phyloP scores from a whole-genome alignment of 1,284 basidiomycete genomes.

The Tremellales sp. region DNA sequence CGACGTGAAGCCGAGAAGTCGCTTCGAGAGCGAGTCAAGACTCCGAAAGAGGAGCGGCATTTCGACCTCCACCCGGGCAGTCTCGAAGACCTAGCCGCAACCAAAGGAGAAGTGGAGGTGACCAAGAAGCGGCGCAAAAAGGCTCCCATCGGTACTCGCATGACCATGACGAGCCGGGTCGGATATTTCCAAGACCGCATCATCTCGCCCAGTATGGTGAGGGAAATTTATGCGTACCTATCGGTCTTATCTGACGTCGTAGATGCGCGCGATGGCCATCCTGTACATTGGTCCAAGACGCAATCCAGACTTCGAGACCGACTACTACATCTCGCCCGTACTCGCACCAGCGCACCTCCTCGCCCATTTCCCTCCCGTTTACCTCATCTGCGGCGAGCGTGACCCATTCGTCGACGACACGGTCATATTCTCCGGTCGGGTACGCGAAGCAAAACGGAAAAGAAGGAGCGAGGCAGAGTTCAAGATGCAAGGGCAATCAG shows the following conservation, averaged over 20 bases:
- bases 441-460: conserved; percentile 84
- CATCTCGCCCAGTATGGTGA: conserved; percentile 84
- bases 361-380: conserved; percentile 85
- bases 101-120: conserved; percentile 17
- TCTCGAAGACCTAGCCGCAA: conserved; percentile 9
- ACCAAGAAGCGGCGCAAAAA: conserved; percentile 32
- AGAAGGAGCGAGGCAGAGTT: conserved; percentile 60
- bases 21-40: conserved; percentile 47
- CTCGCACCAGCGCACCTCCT: conserved; percentile 77
- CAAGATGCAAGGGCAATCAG: conserved; percentile 22
- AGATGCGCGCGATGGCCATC: conserved; percentile 99
- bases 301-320: conserved; percentile 87
- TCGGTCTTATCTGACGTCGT: not conserved
- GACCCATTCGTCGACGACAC: conserved; percentile 96
- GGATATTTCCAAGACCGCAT: conserved; percentile 92
- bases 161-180: conserved; percentile 94
- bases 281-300: conserved; percentile 89
- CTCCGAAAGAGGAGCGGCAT: conserved; percentile 36
- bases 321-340: conserved; percentile 93
- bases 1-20: conserved; percentile 49
- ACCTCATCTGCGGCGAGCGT: conserved; percentile 91
- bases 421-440: conserved; percentile 84
- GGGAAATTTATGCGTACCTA: too few species aligned
- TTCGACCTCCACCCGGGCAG: conserved; percentile 17
- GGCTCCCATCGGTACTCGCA: conserved; percentile 67